A percentile compares a stretch with the other conserved stretches of the same genome.
These are phyloP conservation scores for Auricularia heimuer DNA, from an alignment of 768 basidiomycete species.

Conservation along the genomic window DNA sequence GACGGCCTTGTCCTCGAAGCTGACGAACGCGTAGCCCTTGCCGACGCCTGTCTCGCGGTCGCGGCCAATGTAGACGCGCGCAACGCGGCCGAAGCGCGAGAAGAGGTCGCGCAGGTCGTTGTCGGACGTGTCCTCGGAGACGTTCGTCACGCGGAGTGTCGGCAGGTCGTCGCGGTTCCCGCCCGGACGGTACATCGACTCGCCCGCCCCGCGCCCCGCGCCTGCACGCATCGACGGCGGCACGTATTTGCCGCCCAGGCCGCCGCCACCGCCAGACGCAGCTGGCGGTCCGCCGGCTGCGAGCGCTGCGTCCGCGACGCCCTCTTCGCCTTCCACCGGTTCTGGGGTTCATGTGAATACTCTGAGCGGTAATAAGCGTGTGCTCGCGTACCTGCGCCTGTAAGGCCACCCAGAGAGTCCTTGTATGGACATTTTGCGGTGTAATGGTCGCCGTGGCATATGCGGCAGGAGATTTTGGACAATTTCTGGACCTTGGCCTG, in stretches of 20 bases:
- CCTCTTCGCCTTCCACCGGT: slow-evolving; percentile 27
- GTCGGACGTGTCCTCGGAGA: slow-evolving; percentile 91
- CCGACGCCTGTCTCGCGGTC: slow-evolving; percentile 92
- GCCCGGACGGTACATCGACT: slow-evolving; percentile 59
- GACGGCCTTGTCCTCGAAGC: slow-evolving; percentile 71
- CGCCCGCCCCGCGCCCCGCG: slow-evolving; percentile 58
- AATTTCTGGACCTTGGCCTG: slow-evolving; percentile 43
- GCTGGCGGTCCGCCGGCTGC: slow-evolving; percentile 27
- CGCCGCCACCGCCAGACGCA: slow-evolving; percentile 23
- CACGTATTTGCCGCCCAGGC: slow-evolving; percentile 69
- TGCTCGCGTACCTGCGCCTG: slow-evolving; percentile 38
- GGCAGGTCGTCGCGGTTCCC: slow-evolving; percentile 81
- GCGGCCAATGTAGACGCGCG: slow-evolving; percentile 85
- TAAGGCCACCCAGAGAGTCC: slow-evolving; percentile 77
- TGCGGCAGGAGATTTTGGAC: slow-evolving; percentile 83
- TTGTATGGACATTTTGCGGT: slow-evolving; percentile 98
- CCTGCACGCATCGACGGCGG: slow-evolving; percentile 82
- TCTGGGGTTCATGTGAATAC: slow-evolving; percentile 18
- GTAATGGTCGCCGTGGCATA: slow-evolving; percentile 96
- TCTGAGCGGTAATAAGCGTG: background rate
- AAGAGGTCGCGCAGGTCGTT: slow-evolving; percentile 91
- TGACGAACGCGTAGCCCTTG: slow-evolving; percentile 96
- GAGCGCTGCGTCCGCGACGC: slow-evolving; percentile 13
- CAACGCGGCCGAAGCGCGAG: slow-evolving; percentile 72
- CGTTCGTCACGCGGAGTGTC: slow-evolving; percentile 93